Conservation (phyloP, 148 eudicot genomes). For the Vaccinium macrocarpon region DNA sequence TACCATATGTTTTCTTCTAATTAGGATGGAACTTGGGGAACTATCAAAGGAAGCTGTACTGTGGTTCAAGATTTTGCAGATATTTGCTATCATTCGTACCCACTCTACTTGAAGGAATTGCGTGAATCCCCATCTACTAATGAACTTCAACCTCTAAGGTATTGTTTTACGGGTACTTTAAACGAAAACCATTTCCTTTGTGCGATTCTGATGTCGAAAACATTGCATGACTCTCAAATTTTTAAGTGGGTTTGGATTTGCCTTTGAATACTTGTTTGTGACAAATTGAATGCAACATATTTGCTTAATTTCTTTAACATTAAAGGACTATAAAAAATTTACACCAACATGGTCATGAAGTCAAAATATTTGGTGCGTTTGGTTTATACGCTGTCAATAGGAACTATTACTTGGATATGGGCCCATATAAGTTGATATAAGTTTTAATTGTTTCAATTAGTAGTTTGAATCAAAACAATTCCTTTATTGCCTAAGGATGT, state of each 20-base stretch:
- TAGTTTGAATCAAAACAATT: too few relatives aligned
- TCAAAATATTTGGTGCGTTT: neutral
- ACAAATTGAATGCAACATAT: neutral
- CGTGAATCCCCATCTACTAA: conserved; percentile 52
- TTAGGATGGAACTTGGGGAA: conserved; percentile 93
- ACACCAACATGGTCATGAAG: neutral
- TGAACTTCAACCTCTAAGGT: conserved; percentile 75
- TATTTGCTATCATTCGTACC: conserved; percentile 76
- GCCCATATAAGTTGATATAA: neutral
- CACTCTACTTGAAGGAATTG: conserved; percentile 67
- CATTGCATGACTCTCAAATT: neutral
- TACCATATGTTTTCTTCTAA: conserved; percentile 4
- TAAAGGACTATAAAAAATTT: neutral
- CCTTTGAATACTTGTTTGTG: neutral
- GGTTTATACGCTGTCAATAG: neutral
- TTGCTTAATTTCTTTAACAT: neutral
- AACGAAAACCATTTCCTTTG: neutral
- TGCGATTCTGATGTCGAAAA: neutral
- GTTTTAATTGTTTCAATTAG: too few relatives aligned
- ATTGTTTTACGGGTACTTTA: conserved; percentile 25
- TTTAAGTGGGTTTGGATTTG: neutral
- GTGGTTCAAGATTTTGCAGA: conserved; percentile 88
- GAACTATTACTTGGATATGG: neutral
- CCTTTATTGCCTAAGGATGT: too few relatives aligned
- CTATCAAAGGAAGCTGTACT: conserved; percentile 82